Evolutionary conservation across 2,329 filamentous ascomycete species (phyloP), one percentile per base, ranked within the genome.

Genomic region (Phyllosticta citribraziliensis): DNA sequence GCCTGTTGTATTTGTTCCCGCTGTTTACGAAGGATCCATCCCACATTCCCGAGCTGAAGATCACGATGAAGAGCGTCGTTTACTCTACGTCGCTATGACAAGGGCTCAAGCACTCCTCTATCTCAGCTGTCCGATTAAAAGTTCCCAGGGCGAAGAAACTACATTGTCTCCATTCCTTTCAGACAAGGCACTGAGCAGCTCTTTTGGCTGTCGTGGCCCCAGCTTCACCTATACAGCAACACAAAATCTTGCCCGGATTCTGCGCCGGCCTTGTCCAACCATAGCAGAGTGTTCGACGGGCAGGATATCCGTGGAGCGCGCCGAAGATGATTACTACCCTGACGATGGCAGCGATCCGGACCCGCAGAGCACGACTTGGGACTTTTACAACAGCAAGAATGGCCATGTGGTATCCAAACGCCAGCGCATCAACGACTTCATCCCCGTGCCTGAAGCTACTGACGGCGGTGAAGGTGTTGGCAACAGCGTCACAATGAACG

Each of bases 1-100:
- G 94, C 93, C 93, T 0, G 82, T 96, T 1, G 91, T 97, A 0
- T 97, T 97, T 72, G 86, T 97, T 17, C 92, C 94, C 5, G 89
- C 89, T 1, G 88, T 91, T 25, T 96, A 96, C 70, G 85, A 91
- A 55, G 94, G 93, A 0, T 93, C 88, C 2, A 95, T 97, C 63
- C 93, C 93, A 4, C 93, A 97, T 72, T 88, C 87, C 1, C 83
- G 92, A 66, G 84, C 91, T 1, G 92, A 97, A 54, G 90, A 97
- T 70, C 80, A 82, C 2, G 88, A 93, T 61, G 93, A 99, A 73
- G 93, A 99, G 72, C 82, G 94, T 63, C 82, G 93, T 27, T 75
- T 99, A 54, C 79, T 99, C 0, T 99, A 97, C 68, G 94, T 99
- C 14, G 93, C 92, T 27, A 97, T 99, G 92, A 99, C 93, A 2